Evolutionary conservation across 2,329 filamentous ascomycete species (phyloP), one percentile per base, ranked within the genome.

Genomic region (Colletotrichum scovillei): DNA sequence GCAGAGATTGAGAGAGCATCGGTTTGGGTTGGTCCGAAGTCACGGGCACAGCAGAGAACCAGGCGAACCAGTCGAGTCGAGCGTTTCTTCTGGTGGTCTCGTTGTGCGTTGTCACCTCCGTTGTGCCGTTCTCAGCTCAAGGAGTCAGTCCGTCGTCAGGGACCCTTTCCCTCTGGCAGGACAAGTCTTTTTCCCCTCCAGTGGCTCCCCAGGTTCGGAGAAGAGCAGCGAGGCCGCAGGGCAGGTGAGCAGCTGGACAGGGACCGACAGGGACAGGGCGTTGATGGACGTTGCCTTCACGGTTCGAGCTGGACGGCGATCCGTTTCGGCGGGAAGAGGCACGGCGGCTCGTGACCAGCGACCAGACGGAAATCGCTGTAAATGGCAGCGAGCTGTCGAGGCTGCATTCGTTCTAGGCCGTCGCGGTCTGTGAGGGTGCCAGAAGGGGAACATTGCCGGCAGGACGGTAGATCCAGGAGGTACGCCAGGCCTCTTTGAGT

Each of bases 361-460:
- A 73, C 60, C 62, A 52, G 71, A 71, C 60, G 62, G 67, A 73
- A 59, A 38, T 42, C 70, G 60, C 67, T 70, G 70, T 62, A 66
- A 65, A 52, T 67, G 67, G 46, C 67, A 60, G 67, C 71, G 67
- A 73, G 67, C 16, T 60, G 71, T 62, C 42, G 57, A 71, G 42
- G 46, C 55, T 56, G 62, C 46, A 71, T 66, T 49, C 22, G 71
- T 52, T 70, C 67, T 71, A 71, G 67, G 66, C 70, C 62, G 62
- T 69, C 59, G 59, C 59, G 59, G 67, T 58, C 53, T 49, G 60
- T 32, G 71, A 66, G 60, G 24, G 56, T 56, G 56, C 67, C 71
- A 73, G 49, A 73, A 71, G 42, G 46, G 71, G 71, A 63, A 73
- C 60, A 73, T 62, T 71, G 67, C 71, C 71, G 71, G 71, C 67